Conservation (phyloP, 139 green algal genomes). For the Parachlorella kessleri region DNA sequence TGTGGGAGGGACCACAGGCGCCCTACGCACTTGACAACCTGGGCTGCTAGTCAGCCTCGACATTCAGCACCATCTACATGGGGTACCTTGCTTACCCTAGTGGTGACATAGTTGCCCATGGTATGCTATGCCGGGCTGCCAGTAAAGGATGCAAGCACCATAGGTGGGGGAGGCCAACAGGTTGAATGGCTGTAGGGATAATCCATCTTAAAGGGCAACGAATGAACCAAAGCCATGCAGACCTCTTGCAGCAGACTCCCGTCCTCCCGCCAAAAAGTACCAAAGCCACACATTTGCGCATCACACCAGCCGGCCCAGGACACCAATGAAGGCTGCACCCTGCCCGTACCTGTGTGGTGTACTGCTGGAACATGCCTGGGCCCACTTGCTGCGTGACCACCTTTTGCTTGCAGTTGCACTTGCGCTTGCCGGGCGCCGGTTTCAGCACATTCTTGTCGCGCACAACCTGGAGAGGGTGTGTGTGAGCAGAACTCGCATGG, state of each 20-base stretch:
- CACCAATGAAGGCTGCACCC: too few species aligned
- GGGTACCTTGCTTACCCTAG: too few species aligned
- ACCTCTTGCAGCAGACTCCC: too few species aligned
- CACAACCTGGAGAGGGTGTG: conserved; percentile 68
- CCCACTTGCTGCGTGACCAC: conserved; percentile 95
- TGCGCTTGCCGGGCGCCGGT: conserved; percentile 83
- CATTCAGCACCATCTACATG: background rate
- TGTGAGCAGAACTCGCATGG: too few species aligned
- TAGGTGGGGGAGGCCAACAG: too few species aligned
- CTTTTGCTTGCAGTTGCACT: conserved; percentile 97
- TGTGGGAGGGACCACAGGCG: background rate
- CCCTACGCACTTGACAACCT: background rate
- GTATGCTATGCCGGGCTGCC: too few species aligned
- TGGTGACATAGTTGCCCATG: too few species aligned
- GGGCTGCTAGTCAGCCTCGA: background rate
- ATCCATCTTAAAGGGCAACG: too few species aligned
- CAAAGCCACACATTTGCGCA: background rate
- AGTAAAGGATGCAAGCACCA: too few species aligned
- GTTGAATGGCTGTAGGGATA: too few species aligned
- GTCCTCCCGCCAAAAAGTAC: background rate
- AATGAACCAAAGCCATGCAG: too few species aligned
- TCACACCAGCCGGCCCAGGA: background rate
- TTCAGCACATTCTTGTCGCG: conserved; percentile 93
- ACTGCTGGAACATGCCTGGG: conserved; percentile 99
- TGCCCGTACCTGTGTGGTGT: conserved; percentile 69